Evolutionary conservation across 805 yeast species (phyloP), one percentile per base, ranked within the genome.

Genomic region (Sungouiozyma intestinalis): DNA sequence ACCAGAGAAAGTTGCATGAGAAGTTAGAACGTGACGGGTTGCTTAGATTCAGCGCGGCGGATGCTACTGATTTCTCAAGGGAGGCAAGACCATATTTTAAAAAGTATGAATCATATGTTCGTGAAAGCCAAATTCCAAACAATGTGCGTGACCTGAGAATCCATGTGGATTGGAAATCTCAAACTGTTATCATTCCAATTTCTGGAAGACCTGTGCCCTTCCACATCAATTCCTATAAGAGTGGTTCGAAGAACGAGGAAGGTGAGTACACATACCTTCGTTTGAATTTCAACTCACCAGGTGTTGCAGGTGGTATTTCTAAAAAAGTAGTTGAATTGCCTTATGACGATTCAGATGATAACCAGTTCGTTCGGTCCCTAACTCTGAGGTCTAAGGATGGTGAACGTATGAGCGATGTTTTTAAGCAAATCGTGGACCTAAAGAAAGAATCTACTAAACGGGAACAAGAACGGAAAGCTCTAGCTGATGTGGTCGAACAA

Each of bases 201-300:
- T 76, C 81, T 55, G 98, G 98, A 48, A 74, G 97, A 55, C 97
- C 97, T 1, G 97, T 92, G 40, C 98, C 98, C 18, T 90, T 92
- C 71, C 98, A 90, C 62, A 87, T 90, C 57, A 86, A 86, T 61
- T 72, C 97, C 3, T 88, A 84, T 67, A 90, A 88, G 57, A 88
- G 85, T 58, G 97, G 96, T 39, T 83, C 95, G 9, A 88, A 87
- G 57, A 85, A 81, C 49, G 98, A 92, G 57, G 97, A 92, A 68
- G 97, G 97, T 41, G 97, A 88, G 51, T 87, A 76, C 62, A 87
- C 95, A 1, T 88, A 85, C 57, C 61, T 90, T 55, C 78, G 98
- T 63, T 72, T 90, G 57, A 90, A 90, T 61, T 86, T 90, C 71
- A 79, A 88, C 61, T 81, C 95, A 2, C 97, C 98, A 1, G 97